phyloP scores from a whole-genome alignment of 1,139 yeast genomes.

The Kodamaea suecica region DNA sequence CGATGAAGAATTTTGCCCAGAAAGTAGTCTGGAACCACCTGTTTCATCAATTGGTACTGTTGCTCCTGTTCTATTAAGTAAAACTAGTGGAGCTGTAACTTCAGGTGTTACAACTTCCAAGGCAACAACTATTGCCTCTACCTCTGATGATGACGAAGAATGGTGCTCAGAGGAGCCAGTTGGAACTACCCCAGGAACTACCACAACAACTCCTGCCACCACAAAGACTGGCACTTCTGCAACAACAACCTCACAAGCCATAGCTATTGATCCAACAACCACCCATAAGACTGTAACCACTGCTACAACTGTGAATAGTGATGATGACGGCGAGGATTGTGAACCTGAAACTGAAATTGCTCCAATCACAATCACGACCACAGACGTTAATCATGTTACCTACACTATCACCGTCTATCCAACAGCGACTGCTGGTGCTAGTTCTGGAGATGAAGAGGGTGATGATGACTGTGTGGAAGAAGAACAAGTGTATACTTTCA shows the following conservation, averaged over 20 bases:
- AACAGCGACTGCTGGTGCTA: not conserved
- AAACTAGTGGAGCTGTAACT: no score
- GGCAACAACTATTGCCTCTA: slow-evolving; percentile 2
- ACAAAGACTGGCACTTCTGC: not conserved
- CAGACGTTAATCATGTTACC: slow-evolving; percentile 8
- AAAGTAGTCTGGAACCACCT: not conserved
- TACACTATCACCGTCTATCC: slow-evolving; percentile 6
- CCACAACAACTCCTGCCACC: not conserved
- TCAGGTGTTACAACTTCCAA: not conserved
- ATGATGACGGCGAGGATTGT: slow-evolving; percentile 2
- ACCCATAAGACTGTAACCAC: slow-evolving; percentile 1
- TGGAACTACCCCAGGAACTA: not conserved
- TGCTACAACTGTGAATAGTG: not conserved
- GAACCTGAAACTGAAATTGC: not conserved
- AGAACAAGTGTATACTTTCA: slow-evolving; percentile 4
- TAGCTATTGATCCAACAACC: slow-evolving; percentile 1
- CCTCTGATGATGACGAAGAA: slow-evolving; percentile 8
- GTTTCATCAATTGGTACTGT: not conserved
- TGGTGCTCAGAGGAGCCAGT: slow-evolving; percentile 3
- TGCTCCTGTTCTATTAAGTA: no score
- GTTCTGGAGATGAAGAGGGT: slow-evolving; percentile 1
- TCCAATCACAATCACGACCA: slow-evolving; percentile 7
- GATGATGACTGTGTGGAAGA: slow-evolving; percentile 4
- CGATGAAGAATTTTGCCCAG: slow-evolving; percentile 13
- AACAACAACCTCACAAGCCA: not conserved